Conservation (phyloP, 352 stramenopile genomes). For the Pythium chondricola region DNA sequence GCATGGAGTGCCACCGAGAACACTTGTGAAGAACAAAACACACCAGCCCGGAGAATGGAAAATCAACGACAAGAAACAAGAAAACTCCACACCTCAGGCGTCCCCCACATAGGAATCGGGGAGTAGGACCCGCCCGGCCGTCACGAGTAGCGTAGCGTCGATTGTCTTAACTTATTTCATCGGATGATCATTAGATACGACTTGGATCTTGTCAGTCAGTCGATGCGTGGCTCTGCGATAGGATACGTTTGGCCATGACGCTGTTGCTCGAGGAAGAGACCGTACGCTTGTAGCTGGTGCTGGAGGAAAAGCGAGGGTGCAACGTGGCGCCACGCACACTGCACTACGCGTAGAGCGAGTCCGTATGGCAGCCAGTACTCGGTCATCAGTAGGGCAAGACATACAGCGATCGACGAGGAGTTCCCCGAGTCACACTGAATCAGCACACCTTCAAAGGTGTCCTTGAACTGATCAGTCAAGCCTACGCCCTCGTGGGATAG, state of each 20-base stretch:
- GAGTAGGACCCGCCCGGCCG: too few relatives aligned
- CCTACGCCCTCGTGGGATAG: neutral
- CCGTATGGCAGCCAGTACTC: slow-evolving; percentile 24
- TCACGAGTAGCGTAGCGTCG: too few relatives aligned
- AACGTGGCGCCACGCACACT: slow-evolving; percentile 8
- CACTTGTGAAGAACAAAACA: slow-evolving; percentile 31
- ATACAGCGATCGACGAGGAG: slow-evolving; percentile 22
- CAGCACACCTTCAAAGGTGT: slow-evolving; percentile 16
- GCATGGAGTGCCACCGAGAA: slow-evolving; percentile 81
- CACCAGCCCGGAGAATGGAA: too few relatives aligned
- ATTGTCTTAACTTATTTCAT: too few relatives aligned
- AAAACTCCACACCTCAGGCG: too few relatives aligned
- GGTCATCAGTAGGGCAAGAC: slow-evolving; percentile 29
- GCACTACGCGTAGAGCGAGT: slow-evolving; percentile 13
- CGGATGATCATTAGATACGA: too few relatives aligned
- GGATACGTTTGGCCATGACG: too few relatives aligned
- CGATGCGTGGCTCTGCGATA: too few relatives aligned
- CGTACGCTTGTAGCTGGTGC: slow-evolving; percentile 12
- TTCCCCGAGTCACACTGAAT: slow-evolving; percentile 29
- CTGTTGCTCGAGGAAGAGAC: neutral
- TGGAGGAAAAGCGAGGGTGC: slow-evolving; percentile 9
- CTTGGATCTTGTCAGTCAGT: too few relatives aligned
- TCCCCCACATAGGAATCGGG: too few relatives aligned
- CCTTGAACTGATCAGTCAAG: neutral
- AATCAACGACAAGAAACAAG: too few relatives aligned